Evolutionary conservation across 371 early-diverging fungal genomes (phyloP), one percentile per base, ranked within the genome.

Genomic region (Blyttiomyces sp.): DNA sequence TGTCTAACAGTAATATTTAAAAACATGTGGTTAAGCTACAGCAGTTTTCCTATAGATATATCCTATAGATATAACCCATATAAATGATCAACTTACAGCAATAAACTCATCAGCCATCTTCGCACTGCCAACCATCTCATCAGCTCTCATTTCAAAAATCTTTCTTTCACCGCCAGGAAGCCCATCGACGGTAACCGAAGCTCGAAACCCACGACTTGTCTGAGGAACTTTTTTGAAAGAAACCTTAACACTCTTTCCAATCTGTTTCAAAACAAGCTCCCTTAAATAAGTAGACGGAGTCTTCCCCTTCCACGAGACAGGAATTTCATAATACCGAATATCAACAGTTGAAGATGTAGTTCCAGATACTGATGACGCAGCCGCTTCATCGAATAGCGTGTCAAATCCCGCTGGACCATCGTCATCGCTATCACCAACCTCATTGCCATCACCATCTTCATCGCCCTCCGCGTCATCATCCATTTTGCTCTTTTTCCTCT

Each of bases 91-190:
- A 55, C 68, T 45, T 59, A 82, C 79, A 5, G 88, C 76, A 5
- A 77, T 81, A 44, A 81, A 80, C 34, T 85, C 77, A 43, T 85
- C 83, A 0, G 88, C 86, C 49, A 81, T 84, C 36, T 42, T 46
- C 53, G 54, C 59, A 4, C 59, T 74, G 39, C 69, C 64, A 27
- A 68, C 67, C 4, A 69, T 66, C 17, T 72, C 71, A n/a, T 63
- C 67, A 1, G 36, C 42, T 60, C 63, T 70, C 61, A 71, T 71
- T 1, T 64, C 72, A 13, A 72, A 30, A 54, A 26, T 17, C 23
- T 32, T 28, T 4, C 33, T 32, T 19, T 33, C 27, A 32, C 36
- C 9, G 5, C 23, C 4, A n/a, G 39, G 19, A 0, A 61, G 42
- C 13, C 68, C 67, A 2, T 21, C 9, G 28, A 72, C 55, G 16